These are phyloP conservation scores for Botrytis squamosa DNA, from an alignment of 2,329 filamentous ascomycete species.

Conservation along the genomic window DNA sequence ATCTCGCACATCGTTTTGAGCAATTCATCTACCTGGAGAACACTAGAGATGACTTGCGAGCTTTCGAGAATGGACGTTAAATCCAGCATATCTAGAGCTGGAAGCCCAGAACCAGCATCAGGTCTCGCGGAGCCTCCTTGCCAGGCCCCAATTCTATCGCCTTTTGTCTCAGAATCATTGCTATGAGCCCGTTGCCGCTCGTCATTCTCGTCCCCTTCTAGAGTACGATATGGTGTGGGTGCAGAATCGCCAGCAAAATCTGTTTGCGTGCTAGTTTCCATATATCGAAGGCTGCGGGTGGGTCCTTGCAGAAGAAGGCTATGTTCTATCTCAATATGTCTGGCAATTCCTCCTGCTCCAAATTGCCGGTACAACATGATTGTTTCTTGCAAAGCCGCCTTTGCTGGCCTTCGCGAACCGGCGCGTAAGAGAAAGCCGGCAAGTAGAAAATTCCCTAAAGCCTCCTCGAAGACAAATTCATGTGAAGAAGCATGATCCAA, in stretches of 20 bases:
- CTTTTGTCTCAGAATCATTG: conserved; percentile 47
- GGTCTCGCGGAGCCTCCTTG: conserved; percentile 55
- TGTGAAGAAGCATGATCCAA: conserved; percentile 70
- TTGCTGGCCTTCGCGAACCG: conserved; percentile 64
- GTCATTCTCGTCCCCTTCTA: conserved; percentile 43
- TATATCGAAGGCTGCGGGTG: conserved; percentile 55
- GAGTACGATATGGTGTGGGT: conserved; percentile 52
- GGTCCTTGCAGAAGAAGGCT: conserved; percentile 64
- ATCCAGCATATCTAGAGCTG: conserved; percentile 80
- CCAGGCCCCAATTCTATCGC: conserved; percentile 63
- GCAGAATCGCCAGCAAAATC: conserved; percentile 61
- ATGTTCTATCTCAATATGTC: conserved; percentile 66
- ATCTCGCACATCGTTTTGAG: conserved; percentile 80
- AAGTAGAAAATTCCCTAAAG: conserved; percentile 70
- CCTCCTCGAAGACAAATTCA: conserved; percentile 68
- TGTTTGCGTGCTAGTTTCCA: conserved; percentile 68
- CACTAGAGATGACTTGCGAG: conserved; percentile 76
- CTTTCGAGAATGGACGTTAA: conserved; percentile 75
- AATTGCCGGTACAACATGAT: conserved; percentile 67
- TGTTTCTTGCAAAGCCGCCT: conserved; percentile 66
- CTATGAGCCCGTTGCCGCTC: conserved; percentile 43
- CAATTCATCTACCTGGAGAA: conserved; percentile 71
- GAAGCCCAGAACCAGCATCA: conserved; percentile 61
- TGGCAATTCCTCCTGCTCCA: conserved; percentile 67
- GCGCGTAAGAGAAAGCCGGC: conserved; percentile 67